phyloP scores from a whole-genome alignment of 768 basidiomycete species.

The Pisolithus orientalis region DNA sequence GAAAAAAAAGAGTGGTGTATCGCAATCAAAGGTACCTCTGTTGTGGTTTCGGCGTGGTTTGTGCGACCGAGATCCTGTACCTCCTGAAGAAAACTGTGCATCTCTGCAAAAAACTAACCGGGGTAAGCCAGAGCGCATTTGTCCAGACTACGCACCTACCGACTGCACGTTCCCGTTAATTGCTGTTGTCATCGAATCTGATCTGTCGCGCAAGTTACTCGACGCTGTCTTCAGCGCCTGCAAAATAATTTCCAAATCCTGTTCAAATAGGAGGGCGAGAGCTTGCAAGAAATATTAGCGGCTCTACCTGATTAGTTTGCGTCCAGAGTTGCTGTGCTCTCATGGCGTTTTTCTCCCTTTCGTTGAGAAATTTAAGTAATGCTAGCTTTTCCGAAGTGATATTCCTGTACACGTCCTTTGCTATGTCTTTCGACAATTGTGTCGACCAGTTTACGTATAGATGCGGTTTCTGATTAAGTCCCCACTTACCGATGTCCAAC shows the following conservation, averaged over 20 bases:
- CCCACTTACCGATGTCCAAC: slow-evolving; percentile 61
- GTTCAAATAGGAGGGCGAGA: background rate
- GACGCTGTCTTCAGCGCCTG: slow-evolving; percentile 13
- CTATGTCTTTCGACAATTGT: slow-evolving; percentile 38
- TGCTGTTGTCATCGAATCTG: slow-evolving; percentile 12
- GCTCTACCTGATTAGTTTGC: slow-evolving; percentile 17
- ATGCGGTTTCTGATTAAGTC: background rate
- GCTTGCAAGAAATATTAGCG: slow-evolving; percentile 1
- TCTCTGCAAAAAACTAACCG: slow-evolving; percentile 19
- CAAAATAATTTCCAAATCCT: slow-evolving; percentile 27
- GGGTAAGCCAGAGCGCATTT: slow-evolving; percentile 1
- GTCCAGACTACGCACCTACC: slow-evolving; percentile 8
- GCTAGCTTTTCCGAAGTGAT: slow-evolving; percentile 51
- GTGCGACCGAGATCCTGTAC: slow-evolving; percentile 16
- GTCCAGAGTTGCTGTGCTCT: slow-evolving; percentile 26
- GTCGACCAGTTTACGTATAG: slow-evolving; percentile 6
- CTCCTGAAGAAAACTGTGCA: slow-evolving; percentile 12
- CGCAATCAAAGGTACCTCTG: slow-evolving; percentile 14
- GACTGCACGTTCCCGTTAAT: slow-evolving; percentile 14
- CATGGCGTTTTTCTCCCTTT: slow-evolving; percentile 36
- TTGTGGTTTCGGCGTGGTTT: slow-evolving; percentile 14
- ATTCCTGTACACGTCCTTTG: slow-evolving; percentile 62
- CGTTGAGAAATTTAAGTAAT: slow-evolving; percentile 40
- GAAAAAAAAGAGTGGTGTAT: slow-evolving; percentile 5
- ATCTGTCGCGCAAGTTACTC: slow-evolving; percentile 13